A percentile compares a stretch with the other conserved stretches of the same genome.
These are phyloP conservation scores for Gorgonomyces haynaldii DNA, from an alignment of 192 early-diverging fungal species.

Conservation along the genomic window DNA sequence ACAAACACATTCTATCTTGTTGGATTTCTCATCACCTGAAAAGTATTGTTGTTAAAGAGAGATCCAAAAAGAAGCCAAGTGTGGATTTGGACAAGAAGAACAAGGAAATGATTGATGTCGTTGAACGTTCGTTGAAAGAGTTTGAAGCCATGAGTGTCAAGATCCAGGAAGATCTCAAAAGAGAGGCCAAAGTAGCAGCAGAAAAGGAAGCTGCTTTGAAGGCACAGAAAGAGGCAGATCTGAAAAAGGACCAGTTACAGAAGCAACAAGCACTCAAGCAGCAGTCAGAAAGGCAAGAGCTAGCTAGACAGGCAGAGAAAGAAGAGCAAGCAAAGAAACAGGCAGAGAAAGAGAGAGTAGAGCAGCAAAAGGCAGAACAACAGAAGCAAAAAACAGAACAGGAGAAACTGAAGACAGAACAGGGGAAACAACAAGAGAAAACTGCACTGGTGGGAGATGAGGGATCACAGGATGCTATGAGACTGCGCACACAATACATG, in stretches of 20 bases:
- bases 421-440: conserved; percentile 6
- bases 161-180: not conserved
- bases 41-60: no score
- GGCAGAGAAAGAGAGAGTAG: not conserved
- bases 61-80: no score
- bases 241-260: not conserved
- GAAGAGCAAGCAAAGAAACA: conserved; percentile 11
- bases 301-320: not conserved
- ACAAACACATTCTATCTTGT: no score
- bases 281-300: conserved; percentile 7
- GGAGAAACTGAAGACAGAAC: conserved; percentile 2
- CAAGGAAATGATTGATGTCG: no score
- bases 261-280: conserved; percentile 10
- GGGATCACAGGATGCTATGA: not conserved
- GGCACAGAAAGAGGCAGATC: not conserved
- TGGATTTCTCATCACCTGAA: no score
- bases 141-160: no score
- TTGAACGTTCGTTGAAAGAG: no score
- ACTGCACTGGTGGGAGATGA: not conserved
- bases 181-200: not conserved
- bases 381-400: conserved; percentile 7
- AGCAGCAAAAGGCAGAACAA: conserved; percentile 1
- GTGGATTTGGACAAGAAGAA: no score
- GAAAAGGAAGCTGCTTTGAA: not conserved
- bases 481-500: not conserved